Evolutionary conservation across 495 filamentous ascomycete species (phyloP), one percentile per base, ranked within the genome.

Genomic region (Aspergillus campestris): DNA sequence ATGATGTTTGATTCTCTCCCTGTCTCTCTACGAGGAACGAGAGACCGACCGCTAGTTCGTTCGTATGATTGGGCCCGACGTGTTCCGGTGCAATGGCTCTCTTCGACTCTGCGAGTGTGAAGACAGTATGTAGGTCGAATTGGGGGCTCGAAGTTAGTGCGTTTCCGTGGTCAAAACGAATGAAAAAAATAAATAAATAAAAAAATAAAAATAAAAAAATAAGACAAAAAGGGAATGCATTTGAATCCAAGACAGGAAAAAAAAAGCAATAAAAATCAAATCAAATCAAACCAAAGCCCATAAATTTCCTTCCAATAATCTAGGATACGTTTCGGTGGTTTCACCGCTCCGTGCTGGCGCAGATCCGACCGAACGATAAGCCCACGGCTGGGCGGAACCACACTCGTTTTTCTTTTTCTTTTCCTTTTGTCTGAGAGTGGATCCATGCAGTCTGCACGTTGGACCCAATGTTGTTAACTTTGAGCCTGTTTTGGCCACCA

Each of bases 331-430:
- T 24, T 24, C 18, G 18, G 18, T 24, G 35, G 51, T 49, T 59
- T 59, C 51, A 59, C 51, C 56, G 52, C 56, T 59, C 49, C 15
- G 39, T 43, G 38, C 46, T 48, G 44, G 43, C 43, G 37, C 46
- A 36, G 28, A 51, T 35, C 40, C 18, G 42, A 40, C 45, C 48
- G 56, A 59, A 53, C 48, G 56, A 59, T 59, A 56, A 59, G 52
- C 45, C 50, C 43, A 40, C 42, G 38, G 49, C 46, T 42, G 46
- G 48, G 38, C 34, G 34, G 36, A 24, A 42, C 18, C 18, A 24
- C 18, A 1, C 2, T 24, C 18, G 1, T 4, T 24, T 24, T 24
- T 24, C 18, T 24, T 24, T 24, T 24, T 24, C 4, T 4, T 24
- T 1, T 24, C 4, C 18, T 24, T 24, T 24, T 24, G 18, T 24